These are phyloP conservation scores for Cyclostephanos tholiformis DNA, from an alignment of 108 stramenopile species.

Conservation along the genomic window DNA sequence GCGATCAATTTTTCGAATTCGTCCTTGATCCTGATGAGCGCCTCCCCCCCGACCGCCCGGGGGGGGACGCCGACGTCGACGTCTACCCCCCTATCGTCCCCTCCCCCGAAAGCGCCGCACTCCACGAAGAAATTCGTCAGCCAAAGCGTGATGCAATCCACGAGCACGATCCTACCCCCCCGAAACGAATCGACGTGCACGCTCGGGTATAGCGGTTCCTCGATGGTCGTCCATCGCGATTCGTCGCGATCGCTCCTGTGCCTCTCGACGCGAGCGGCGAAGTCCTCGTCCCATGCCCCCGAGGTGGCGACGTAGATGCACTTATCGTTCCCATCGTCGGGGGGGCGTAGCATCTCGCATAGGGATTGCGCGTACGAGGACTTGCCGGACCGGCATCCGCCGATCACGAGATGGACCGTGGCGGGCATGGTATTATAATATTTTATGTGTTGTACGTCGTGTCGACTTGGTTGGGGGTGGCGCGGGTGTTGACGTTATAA, in stretches of 20 bases:
- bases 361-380: conserved; percentile 55
- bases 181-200: conserved; percentile 36
- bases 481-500: too few relatives aligned
- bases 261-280: conserved; percentile 41
- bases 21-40: conserved; percentile 27
- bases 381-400: conserved; percentile 61
- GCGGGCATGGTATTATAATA: conserved; percentile 59
- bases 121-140: conserved; percentile 62
- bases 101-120: conserved; percentile 40
- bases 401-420: conserved; percentile 62
- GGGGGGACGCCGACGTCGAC: conserved; percentile 12
- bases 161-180: conserved; percentile 48
- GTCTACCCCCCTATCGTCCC: too few relatives aligned
- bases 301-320: conserved; percentile 66
- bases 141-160: conserved; percentile 67
- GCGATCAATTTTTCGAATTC: conserved; percentile 52
- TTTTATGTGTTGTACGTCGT: too few relatives aligned
- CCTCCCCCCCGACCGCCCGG: conserved; percentile 20
- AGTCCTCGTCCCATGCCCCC: conserved; percentile 44
- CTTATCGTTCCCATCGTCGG: neutral
- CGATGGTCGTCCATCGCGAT: conserved; percentile 59
- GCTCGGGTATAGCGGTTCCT: conserved; percentile 53
- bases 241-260: conserved; percentile 54
- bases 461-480: neutral
- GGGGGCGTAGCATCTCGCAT: conserved; percentile 43